Base-by-base conservation (phyloP, 495 filamentous ascomycete genomes). In the Thozetella sp. region DNA sequence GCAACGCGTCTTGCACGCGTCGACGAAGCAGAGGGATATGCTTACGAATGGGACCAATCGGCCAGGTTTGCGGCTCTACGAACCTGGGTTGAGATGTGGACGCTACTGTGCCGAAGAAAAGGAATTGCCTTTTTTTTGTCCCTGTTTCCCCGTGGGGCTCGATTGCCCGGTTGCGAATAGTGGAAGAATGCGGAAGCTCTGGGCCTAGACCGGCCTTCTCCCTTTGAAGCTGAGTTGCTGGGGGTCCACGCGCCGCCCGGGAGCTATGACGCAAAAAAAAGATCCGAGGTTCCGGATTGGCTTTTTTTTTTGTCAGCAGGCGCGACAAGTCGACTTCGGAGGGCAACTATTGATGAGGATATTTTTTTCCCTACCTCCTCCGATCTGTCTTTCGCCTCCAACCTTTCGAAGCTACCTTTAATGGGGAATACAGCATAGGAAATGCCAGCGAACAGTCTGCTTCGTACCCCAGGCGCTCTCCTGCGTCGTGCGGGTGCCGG, bases 201-300 rank as follows among this genome's bases (percentile, higher is more conserved):
- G 19, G 54, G 37, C n/a, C n/a, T n/a, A n/a, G n/a, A n/a, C n/a
- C n/a, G n/a, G n/a, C n/a, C n/a, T n/a, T n/a, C n/a, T n/a, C n/a
- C n/a, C n/a, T n/a, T n/a, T n/a, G n/a, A n/a, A n/a, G n/a, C n/a
- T n/a, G 43, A 15, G 43, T 3, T 48, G n/a, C 12, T 19, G 52
- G 26, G 15, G 17, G 26, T 23, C 19, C 23, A 20, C 34, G 25
- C 40, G 19, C n/a, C n/a, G n/a, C 50, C 53, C 50, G 50, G 59
- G 50, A 61, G 63, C 60, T 61, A 68, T 70, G 67, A 70, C 65
- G 63, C 67, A 66, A 67, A 58, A 56, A 51, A 25, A 45, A 10
- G 54, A 17, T 22, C 22, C 23, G 22, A n/a, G 22, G 22, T 19
- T 34, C 17, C 34, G 30, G 58, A 61, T 60, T 56, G 59, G 62